A percentile compares a stretch with the other conserved stretches of the same genome.
phyloP scores from a whole-genome alignment of 108 stramenopile species.

The Nitzschia sp. region DNA sequence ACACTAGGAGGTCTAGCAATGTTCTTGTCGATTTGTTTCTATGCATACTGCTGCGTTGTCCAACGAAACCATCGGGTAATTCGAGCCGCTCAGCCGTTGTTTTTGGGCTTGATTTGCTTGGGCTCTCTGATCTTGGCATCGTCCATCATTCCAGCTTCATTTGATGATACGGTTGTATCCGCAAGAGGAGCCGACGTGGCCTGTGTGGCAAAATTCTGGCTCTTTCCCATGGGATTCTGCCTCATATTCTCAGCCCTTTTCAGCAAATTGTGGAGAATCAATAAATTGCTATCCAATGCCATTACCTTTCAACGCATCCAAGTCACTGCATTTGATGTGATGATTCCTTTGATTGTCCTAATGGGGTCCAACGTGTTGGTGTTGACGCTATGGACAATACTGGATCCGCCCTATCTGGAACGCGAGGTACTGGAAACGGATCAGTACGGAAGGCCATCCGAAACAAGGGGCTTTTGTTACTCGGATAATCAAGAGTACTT shows the following conservation, averaged over 20 bases:
- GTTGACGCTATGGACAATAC: conserved; percentile 26
- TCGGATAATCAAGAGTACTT: background rate
- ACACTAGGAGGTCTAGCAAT: background rate
- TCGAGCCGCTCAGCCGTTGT: conserved; percentile 47
- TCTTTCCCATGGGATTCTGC: conserved; percentile 44
- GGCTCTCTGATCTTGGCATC: conserved; percentile 56
- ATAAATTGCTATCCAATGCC: conserved; percentile 24
- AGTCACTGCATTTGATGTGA: conserved; percentile 30
- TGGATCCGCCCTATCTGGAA: conserved; percentile 20
- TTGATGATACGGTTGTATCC: conserved; percentile 37
- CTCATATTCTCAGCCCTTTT: conserved; percentile 52
- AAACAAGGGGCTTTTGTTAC: conserved; percentile 3
- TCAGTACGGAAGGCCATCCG: conserved; percentile 3
- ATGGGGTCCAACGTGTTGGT: conserved; percentile 20
- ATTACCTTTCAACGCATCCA: conserved; percentile 19
- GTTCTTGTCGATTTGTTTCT: background rate
- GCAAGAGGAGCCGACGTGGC: conserved; percentile 14
- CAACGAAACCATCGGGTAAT: conserved; percentile 25
- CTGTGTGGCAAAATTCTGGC: conserved; percentile 34
- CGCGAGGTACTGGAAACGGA: conserved; percentile 6
- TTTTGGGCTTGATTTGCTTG: conserved; percentile 41
- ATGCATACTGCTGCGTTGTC: background rate
- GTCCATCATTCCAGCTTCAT: conserved; percentile 37
- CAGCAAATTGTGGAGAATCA: conserved; percentile 56
- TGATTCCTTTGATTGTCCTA: conserved; percentile 31